Evolutionary conservation across 352 stramenopile species (phyloP), one percentile per base, ranked within the genome.

Genomic region (Pythium utonaiense): DNA sequence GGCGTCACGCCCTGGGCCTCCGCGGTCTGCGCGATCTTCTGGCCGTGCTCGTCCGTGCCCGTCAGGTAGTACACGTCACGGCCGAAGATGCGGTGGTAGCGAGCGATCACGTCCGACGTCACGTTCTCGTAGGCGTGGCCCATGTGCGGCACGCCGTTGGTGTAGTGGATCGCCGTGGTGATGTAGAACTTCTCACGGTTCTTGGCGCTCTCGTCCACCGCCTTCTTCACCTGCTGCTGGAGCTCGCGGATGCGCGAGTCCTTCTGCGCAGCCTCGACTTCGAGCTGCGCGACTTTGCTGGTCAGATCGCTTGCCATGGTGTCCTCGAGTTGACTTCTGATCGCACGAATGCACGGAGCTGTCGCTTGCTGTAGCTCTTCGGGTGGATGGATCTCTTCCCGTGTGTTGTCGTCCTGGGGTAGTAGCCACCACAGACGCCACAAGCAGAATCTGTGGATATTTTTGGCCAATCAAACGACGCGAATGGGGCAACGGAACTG

Each of bases 121-220:
- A 97, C 83, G 51, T 96, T 98, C 77, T 99, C 97, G 82, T 99
- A 99, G 9, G 97, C 97, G 74, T 99, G 97, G 36, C 97, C 97
- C 83, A 99, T 99, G 78, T 99, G 97, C 57, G 96, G 93, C 53
- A 74, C 48, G 3, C 87, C 88, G 59, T 99, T 99, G 48, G 97
- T 98, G 83, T 99, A 99, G 78, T 99, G 98, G 79, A 99, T 99
- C 51, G 97, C 97, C 30, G 97, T 99, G 59, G 96, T 99, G 51
- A 99, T 74, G 81, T 99, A 99, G 75, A 98, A 99, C 5, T 72
- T 80, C 70, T 92, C 80, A 27, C 66, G 67, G 51, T 74, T 52
- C 60, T 77, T 81, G 22, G 64, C 68, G 8, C 58, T 69, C 38
- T 74, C 64, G 28, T 77, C 38, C 54, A 86, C 62, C 47, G 65